A percentile compares a stretch with the other conserved stretches of the same genome.
Conservation (phyloP, 1,284 basidiomycete species). For the Sparassis latifolia region DNA sequence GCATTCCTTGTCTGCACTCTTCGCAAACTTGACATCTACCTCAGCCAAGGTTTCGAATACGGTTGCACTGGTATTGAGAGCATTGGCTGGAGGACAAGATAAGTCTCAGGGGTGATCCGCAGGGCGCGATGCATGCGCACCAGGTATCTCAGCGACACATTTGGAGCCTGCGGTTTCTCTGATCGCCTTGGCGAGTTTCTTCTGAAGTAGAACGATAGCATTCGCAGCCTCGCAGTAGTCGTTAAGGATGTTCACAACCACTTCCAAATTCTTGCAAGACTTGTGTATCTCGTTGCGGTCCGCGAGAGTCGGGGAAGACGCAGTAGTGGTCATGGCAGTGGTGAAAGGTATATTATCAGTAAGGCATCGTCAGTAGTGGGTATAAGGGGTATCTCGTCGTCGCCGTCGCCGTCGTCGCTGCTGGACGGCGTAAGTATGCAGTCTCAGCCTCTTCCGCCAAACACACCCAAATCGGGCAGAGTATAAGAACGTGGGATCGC, state of each 20-base stretch:
- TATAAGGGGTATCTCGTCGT: too few relatives aligned
- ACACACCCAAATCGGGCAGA: neutral
- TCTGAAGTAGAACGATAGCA: conserved; percentile 59
- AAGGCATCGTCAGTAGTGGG: too few relatives aligned
- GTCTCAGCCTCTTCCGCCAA: neutral
- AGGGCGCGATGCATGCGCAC: conserved; percentile 26
- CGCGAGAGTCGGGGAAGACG: conserved; percentile 16
- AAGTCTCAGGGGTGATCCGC: neutral
- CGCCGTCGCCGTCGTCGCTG: too few relatives aligned
- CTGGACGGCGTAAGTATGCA: too few relatives aligned
- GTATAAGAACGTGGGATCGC: neutral
- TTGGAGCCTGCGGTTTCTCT: conserved; percentile 58
- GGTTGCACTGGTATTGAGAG: conserved; percentile 52
- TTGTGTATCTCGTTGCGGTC: conserved; percentile 72
- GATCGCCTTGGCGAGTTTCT: conserved; percentile 65
- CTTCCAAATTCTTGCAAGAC: conserved; percentile 69
- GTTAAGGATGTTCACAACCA: conserved; percentile 55
- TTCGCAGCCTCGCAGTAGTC: conserved; percentile 69
- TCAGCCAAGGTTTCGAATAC: conserved; percentile 67
- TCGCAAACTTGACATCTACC: conserved; percentile 66
- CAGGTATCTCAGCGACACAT: conserved; percentile 52
- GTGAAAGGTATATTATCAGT: neutral
- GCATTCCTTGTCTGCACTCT: conserved; percentile 69
- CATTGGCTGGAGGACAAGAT: conserved; percentile 42
- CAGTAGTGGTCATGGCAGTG: conserved; percentile 10